phyloP scores from a whole-genome alignment of 257 asterid genomes.

The Nicotiana attenuata region DNA sequence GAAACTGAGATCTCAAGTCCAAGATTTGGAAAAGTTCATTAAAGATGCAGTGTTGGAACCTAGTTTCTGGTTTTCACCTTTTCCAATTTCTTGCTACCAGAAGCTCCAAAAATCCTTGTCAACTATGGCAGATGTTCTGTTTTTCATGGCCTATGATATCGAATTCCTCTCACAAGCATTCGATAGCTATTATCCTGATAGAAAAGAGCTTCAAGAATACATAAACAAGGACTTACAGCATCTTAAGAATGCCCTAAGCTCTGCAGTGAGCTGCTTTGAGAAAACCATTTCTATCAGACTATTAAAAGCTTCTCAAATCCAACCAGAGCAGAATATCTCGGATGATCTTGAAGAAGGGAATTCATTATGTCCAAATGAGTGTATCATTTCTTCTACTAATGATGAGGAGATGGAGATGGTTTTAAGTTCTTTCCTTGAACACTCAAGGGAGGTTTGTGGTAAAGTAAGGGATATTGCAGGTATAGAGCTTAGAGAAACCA shows the following conservation, averaged over 20 bases:
- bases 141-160: constrained; percentile 29
- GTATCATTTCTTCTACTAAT: background rate
- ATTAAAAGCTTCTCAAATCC: constrained; percentile 17
- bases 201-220: constrained; percentile 37
- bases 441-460: background rate
- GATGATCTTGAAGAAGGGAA: constrained; percentile 36
- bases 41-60: constrained; percentile 60
- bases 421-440: constrained; percentile 12
- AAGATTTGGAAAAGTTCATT: constrained; percentile 26
- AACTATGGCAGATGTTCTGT: constrained; percentile 29
- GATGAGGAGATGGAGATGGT: constrained; percentile 16
- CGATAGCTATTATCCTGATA: constrained; percentile 11
- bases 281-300: constrained; percentile 7
- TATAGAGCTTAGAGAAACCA: constrained; percentile 9
- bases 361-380: background rate
- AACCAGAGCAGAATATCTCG: constrained; percentile 11
- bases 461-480: constrained; percentile 18
- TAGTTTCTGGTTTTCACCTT: constrained; percentile 59
- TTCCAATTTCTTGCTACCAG: constrained; percentile 37
- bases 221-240: constrained; percentile 20
- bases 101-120: constrained; percentile 35
- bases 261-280: constrained; percentile 8
- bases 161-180: constrained; percentile 26
- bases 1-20: constrained; percentile 24
- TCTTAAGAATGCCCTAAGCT: constrained; percentile 25